Conservation (phyloP, 139 green algal species). For the Chara braunii region DNA sequence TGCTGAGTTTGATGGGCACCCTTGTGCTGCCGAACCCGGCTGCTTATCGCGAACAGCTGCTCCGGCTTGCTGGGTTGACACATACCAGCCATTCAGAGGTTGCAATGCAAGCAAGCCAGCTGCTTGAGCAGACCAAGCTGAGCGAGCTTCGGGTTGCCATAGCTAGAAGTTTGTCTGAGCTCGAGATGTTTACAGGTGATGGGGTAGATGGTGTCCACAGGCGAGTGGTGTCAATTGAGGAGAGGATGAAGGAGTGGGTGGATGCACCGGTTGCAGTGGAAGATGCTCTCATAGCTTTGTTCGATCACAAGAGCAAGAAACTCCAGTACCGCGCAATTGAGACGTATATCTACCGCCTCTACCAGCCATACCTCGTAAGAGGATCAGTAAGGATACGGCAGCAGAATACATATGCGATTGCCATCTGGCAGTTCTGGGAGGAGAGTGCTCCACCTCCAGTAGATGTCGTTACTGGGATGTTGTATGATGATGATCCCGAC, state of each 20-base stretch:
- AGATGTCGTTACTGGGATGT: neutral
- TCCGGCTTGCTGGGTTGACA: constrained; percentile 66
- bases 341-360: constrained; percentile 78
- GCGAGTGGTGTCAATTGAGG: no score
- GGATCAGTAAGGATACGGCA: constrained; percentile 3
- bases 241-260: constrained; percentile 64
- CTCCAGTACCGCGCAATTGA: constrained; percentile 34
- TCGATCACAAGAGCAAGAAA: constrained; percentile 53
- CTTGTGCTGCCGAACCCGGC: constrained; percentile 67
- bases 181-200: constrained; percentile 10
- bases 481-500: no score
- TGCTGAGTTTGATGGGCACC: constrained; percentile 63
- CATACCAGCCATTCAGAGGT: constrained; percentile 26
- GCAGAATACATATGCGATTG: neutral
- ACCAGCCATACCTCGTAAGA: constrained; percentile 52
- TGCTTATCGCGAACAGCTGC: constrained; percentile 63
- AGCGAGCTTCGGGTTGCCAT: constrained; percentile 75
- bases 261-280: constrained; percentile 81
- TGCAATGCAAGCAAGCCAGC: constrained; percentile 29
- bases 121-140: constrained; percentile 73
- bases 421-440: constrained; percentile 36
- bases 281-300: constrained; percentile 76
- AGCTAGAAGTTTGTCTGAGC: constrained; percentile 61
- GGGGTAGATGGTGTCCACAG: no score
- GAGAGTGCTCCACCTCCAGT: constrained; percentile 2